Conservation (phyloP, 805 yeast species). For the Lipomyces yamanashiensis region DNA sequence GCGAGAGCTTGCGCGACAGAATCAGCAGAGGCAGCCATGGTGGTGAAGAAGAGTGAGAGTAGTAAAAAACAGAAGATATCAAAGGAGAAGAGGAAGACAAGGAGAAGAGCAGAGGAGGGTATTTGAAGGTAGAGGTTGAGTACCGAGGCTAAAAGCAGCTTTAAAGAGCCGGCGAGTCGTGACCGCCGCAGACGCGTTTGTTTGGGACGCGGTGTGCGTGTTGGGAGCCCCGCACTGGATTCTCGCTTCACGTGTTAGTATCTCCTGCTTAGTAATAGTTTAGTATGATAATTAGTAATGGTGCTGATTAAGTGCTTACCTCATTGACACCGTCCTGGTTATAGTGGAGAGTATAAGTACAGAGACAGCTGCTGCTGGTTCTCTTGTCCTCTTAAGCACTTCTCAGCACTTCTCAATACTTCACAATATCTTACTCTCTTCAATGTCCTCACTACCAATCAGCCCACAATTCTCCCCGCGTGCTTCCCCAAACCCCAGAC, state of each 20-base stretch:
- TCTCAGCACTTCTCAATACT: neutral
- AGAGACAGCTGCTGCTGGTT: no score
- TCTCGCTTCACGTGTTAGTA: no score
- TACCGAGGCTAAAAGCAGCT: neutral
- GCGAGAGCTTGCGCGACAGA: slow-evolving; percentile 85
- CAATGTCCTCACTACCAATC: neutral
- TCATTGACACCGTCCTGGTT: no score
- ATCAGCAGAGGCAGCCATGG: slow-evolving; percentile 36
- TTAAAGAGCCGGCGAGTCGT: neutral
- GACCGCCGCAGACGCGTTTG: no score
- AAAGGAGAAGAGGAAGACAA: neutral
- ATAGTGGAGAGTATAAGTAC: neutral
- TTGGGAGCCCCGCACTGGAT: no score
- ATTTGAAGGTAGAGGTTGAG: neutral
- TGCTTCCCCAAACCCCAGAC: neutral
- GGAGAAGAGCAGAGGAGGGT: neutral
- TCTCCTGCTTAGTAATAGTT: no score
- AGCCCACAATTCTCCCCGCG: neutral
- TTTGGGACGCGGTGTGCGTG: no score
- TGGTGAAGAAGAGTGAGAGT: neutral
- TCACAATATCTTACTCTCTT: no score
- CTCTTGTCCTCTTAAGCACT: neutral
- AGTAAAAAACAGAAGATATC: neutral
- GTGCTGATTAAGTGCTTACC: no score
- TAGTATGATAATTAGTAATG: no score